These are phyloP conservation scores for Dactylellina sp. DNA, from an alignment of 2,329 filamentous ascomycete species.

Conservation along the genomic window DNA sequence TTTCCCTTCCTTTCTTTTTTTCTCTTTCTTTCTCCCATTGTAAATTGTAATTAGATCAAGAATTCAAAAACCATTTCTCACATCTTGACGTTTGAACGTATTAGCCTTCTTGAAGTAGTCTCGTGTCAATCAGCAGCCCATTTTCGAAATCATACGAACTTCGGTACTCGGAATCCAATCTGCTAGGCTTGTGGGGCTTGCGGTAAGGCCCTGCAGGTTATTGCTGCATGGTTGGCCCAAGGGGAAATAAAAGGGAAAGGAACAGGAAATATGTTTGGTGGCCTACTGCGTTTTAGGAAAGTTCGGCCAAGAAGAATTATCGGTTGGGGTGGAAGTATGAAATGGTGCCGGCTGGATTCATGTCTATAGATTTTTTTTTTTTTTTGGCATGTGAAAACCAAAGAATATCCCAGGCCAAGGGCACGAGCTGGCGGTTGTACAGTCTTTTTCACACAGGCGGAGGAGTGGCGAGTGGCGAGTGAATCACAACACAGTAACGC, in stretches of 20 bases:
- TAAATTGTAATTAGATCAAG: conserved; percentile 19
- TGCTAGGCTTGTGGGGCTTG: not conserved
- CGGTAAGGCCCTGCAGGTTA: not conserved
- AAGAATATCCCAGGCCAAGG: not conserved
- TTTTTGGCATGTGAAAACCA: conserved; percentile 28
- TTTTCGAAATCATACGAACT: no score
- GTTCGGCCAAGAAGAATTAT: conserved; percentile 32
- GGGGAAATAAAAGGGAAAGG: no score
- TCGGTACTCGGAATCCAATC: conserved; percentile 34
- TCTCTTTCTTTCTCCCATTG: conserved; percentile 3
- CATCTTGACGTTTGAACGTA: no score
- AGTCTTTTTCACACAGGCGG: no score
- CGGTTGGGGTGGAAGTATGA: no score
- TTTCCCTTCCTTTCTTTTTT: not conserved
- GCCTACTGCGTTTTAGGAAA: conserved; percentile 33
- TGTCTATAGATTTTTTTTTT: no score
- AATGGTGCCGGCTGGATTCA: no score
- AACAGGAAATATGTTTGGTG: no score
- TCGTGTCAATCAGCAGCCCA: conserved; percentile 7
- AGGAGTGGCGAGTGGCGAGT: no score
- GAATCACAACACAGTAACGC: conserved; percentile 30
- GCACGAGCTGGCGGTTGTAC: no score
- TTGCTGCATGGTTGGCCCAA: no score
- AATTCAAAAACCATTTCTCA: conserved; percentile 1
- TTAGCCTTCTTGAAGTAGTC: no score